Percentiles rank a stretch among this genome's conserved stretches.
Evolutionary conservation across 2,329 filamentous ascomycete species (phyloP).

Genomic region (Diaporthe velutina): DNA sequence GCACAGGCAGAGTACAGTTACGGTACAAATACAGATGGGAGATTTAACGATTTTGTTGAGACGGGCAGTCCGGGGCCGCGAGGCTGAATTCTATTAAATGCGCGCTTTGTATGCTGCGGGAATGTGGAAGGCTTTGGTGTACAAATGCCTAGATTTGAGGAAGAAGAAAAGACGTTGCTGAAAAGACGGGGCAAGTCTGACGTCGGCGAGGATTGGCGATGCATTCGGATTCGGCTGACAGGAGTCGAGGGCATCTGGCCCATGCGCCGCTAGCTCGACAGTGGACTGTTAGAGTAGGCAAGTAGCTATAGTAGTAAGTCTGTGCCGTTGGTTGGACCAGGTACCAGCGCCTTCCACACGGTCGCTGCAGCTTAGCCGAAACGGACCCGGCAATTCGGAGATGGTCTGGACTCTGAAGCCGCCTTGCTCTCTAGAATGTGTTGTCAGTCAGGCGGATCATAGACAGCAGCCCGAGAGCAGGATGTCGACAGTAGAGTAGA

Average conservation of each 20-base stretch:
- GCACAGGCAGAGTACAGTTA: not conserved
- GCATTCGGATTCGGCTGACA: slow-evolving; percentile 16
- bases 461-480: not conserved
- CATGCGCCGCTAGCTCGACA: not conserved
- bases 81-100: slow-evolving; percentile 26
- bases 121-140: not conserved
- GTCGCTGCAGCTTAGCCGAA: not conserved
- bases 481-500: not conserved
- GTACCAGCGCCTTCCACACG: not conserved
- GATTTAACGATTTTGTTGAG: not conserved
- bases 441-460: not conserved
- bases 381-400: slow-evolving; percentile 13
- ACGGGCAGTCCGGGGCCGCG: not conserved
- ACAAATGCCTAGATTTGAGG: not conserved
- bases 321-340: not conserved
- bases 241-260: slow-evolving; percentile 17
- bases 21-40: slow-evolving; percentile 14
- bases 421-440: not conserved
- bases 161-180: slow-evolving; percentile 7
- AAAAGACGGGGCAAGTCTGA: slow-evolving; percentile 21
- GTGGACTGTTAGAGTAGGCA: not conserved
- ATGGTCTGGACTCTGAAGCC: not conserved
- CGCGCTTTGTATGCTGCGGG: slow-evolving; percentile 14
- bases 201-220: slow-evolving; percentile 18
- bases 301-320: not conserved